These are phyloP conservation scores for Endocalyx cinctus DNA, from an alignment of 2,329 filamentous ascomycete genomes.

Conservation along the genomic window DNA sequence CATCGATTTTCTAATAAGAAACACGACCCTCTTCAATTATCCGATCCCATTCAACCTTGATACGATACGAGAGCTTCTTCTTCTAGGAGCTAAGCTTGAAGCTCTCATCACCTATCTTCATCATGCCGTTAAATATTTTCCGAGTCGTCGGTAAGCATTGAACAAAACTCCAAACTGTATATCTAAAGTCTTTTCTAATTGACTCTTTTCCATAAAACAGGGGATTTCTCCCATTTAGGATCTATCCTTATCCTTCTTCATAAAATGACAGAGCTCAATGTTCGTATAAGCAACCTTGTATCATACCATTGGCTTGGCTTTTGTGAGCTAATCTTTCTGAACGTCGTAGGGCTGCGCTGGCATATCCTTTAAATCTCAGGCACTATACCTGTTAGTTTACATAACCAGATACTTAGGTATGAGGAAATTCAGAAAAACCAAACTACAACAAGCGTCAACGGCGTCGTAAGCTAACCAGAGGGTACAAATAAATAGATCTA, in stretches of 20 bases:
- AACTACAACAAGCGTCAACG: background rate
- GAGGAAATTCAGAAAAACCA: constrained; percentile 6
- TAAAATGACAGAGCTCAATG: constrained; percentile 92
- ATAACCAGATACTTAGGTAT: constrained; percentile 84
- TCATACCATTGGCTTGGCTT: too few species aligned
- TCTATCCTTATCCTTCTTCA: constrained; percentile 93
- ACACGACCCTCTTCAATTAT: background rate
- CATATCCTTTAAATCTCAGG: constrained; percentile 98
- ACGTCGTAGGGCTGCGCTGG: constrained; percentile 90
- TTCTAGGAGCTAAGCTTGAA: constrained; percentile 17
- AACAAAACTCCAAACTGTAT: background rate
- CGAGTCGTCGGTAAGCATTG: constrained; percentile 47
- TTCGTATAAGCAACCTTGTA: too few species aligned
- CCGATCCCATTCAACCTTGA: background rate
- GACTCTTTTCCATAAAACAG: constrained; percentile 43
- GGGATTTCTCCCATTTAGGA: constrained; percentile 89
- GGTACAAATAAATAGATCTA: constrained; percentile 56
- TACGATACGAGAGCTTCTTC: background rate
- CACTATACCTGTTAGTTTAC: constrained; percentile 90
- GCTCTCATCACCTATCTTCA: constrained; percentile 13
- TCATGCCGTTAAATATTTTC: constrained; percentile 54
- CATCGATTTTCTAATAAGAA: too few species aligned
- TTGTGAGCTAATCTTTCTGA: too few species aligned
- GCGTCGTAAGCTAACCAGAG: constrained; percentile 4
- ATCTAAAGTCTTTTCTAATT: constrained; percentile 13